phyloP scores from a whole-genome alignment of 176 grass and related monocot genomes.

The Guadua angustifolia region DNA sequence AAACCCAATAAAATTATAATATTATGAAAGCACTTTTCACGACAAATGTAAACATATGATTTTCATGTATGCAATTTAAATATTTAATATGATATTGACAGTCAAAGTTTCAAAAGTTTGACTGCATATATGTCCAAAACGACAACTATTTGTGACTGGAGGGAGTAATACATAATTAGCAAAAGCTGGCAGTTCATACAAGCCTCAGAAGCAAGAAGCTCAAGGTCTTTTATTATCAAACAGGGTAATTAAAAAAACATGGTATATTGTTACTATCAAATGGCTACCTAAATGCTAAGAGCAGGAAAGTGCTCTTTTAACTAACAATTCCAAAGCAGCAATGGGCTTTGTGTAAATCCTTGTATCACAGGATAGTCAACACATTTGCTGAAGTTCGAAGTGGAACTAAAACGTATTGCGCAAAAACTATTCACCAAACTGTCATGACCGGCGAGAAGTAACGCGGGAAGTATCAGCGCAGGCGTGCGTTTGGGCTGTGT shows the following conservation, averaged over 20 bases:
- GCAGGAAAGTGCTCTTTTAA: neutral
- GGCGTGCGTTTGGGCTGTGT: too few species aligned
- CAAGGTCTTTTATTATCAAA: neutral
- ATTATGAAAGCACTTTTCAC: too few species aligned
- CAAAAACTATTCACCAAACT: neutral
- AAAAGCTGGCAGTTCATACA: slow-evolving; percentile 17
- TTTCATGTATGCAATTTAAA: too few species aligned
- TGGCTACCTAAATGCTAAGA: neutral
- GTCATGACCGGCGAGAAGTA: too few species aligned
- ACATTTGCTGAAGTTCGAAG: slow-evolving; percentile 15
- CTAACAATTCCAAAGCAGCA: slow-evolving; percentile 19
- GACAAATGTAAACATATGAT: too few species aligned
- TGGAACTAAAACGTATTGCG: slow-evolving; percentile 17
- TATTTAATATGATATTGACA: too few species aligned
- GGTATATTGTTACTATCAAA: neutral
- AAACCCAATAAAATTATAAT: too few species aligned
- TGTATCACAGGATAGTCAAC: neutral
- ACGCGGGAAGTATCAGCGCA: too few species aligned
- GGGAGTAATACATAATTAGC: slow-evolving; percentile 3
- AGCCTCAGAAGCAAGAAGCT: neutral
- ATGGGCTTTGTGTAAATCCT: slow-evolving; percentile 25
- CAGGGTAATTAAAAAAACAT: slow-evolving; percentile 11
- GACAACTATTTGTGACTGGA: too few species aligned
- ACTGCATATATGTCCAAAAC: too few species aligned
- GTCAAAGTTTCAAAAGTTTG: too few species aligned